phyloP scores from a whole-genome alignment of 495 filamentous ascomycete genomes.

The Endocarpon pusillum region DNA sequence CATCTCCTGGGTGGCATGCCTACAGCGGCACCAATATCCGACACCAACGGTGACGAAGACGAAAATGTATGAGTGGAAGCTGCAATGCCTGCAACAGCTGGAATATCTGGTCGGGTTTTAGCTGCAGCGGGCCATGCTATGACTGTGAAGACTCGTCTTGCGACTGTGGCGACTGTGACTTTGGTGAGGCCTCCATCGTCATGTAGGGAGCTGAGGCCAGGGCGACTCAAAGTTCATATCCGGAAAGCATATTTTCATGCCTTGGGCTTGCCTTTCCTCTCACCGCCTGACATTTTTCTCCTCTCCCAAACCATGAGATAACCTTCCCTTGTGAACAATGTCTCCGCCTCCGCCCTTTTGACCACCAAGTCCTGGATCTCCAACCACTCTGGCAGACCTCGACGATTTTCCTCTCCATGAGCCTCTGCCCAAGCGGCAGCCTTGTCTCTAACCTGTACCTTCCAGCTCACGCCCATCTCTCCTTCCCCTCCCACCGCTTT shows the following conservation, averaged over 20 bases:
- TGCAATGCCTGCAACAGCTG: too few relatives aligned
- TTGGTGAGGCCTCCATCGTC: too few relatives aligned
- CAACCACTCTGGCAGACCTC: constrained; percentile 57
- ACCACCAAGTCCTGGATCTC: constrained; percentile 91
- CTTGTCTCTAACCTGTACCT: constrained; percentile 41
- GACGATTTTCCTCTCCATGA: constrained; percentile 15
- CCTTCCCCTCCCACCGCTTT: constrained; percentile 57
- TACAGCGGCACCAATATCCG: too few relatives aligned
- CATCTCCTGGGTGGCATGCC: too few relatives aligned
- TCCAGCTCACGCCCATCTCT: constrained; percentile 35
- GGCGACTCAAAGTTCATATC: too few relatives aligned
- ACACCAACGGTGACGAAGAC: too few relatives aligned
- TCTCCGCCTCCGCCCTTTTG: constrained; percentile 66
- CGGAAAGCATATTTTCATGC: constrained; percentile 6
- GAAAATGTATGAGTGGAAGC: too few relatives aligned
- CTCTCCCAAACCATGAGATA: constrained; percentile 96
- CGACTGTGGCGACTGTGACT: too few relatives aligned
- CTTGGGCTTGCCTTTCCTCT: constrained; percentile 29
- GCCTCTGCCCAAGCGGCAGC: constrained; percentile 25
- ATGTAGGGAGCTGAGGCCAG: too few relatives aligned
- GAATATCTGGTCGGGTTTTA: too few relatives aligned
- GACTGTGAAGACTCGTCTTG: too few relatives aligned
- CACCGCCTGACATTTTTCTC: constrained; percentile 35
- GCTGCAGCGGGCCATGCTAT: too few relatives aligned
- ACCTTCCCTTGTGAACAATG: constrained; percentile 79